Conservation (phyloP, 331 rosid genomes). For the Prunus yedoensis region DNA sequence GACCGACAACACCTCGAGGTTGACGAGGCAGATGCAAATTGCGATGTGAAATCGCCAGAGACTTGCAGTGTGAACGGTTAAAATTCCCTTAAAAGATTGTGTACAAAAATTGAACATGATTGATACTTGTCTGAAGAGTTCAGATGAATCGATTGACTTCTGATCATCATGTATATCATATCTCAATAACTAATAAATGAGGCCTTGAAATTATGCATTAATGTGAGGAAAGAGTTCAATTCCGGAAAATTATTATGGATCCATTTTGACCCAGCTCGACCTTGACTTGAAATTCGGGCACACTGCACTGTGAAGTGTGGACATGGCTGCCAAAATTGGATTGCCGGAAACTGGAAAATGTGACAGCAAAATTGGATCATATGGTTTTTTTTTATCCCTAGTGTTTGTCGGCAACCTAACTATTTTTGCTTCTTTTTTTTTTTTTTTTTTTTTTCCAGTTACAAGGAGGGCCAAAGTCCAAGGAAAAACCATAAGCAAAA, state of each 20-base stretch:
- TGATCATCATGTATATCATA: too few relatives aligned
- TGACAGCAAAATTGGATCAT: background rate
- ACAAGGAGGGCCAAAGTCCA: too few relatives aligned
- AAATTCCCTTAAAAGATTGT: too few relatives aligned
- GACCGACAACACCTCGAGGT: too few relatives aligned
- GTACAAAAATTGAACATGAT: too few relatives aligned
- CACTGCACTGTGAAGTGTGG: background rate
- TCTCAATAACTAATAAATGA: background rate
- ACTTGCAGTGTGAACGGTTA: too few relatives aligned
- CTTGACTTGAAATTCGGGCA: background rate
- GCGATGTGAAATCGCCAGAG: too few relatives aligned
- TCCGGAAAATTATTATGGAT: background rate
- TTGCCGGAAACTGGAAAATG: background rate
- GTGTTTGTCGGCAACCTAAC: background rate
- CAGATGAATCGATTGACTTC: too few relatives aligned
- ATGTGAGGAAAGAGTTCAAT: background rate
- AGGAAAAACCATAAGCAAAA: too few relatives aligned
- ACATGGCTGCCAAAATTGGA: background rate
- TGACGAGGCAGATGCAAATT: too few relatives aligned
- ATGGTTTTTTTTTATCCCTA: background rate
- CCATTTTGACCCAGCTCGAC: background rate
- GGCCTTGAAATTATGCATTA: background rate
- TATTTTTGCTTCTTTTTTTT: background rate
- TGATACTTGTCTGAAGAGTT: too few relatives aligned
- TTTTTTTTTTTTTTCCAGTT: background rate